These are phyloP conservation scores for Chytriomyces sp. DNA, from an alignment of 192 early-diverging fungal species.

Conservation along the genomic window DNA sequence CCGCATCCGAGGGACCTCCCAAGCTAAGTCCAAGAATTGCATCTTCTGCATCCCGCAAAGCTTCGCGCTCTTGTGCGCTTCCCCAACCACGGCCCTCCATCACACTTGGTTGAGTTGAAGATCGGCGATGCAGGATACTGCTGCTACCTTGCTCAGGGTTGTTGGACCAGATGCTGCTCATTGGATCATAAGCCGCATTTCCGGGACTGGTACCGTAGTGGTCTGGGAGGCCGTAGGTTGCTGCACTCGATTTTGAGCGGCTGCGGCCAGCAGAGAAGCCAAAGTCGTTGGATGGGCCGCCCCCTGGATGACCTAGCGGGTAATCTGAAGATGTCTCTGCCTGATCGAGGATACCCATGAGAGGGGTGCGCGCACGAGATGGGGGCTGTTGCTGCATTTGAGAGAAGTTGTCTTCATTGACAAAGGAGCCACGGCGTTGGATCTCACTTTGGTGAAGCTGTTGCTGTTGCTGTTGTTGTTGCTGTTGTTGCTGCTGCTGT, in stretches of 20 bases:
- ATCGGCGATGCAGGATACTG: constrained; percentile 58
- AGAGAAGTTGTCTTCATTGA: constrained; percentile 4
- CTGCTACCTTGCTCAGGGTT: constrained; percentile 37
- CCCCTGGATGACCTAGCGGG: no score
- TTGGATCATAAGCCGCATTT: constrained; percentile 53
- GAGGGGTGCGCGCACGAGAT: constrained; percentile 22
- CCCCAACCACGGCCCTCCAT: constrained; percentile 46
- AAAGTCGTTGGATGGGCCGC: constrained; percentile 20
- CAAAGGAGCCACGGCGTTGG: constrained; percentile 31
- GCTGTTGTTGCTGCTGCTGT: constrained; percentile 26
- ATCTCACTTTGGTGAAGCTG: background rate
- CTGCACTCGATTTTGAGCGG: constrained; percentile 36
- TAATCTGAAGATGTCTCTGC: no score
- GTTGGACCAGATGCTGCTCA: constrained; percentile 59
- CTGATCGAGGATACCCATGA: constrained; percentile 18
- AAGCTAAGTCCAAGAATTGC: background rate
- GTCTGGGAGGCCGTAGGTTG: constrained; percentile 36
- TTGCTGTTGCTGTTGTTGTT: constrained; percentile 1
- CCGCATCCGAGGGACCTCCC: constrained; percentile 45
- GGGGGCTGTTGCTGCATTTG: background rate
- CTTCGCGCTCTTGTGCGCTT: constrained; percentile 44
- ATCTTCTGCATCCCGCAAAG: constrained; percentile 16
- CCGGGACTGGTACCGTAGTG: constrained; percentile 56
- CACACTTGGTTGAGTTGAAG: constrained; percentile 58
- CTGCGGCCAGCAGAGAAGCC: constrained; percentile 26